Conservation (phyloP, 2,329 filamentous ascomycete genomes). For the Periconia digitata region DNA sequence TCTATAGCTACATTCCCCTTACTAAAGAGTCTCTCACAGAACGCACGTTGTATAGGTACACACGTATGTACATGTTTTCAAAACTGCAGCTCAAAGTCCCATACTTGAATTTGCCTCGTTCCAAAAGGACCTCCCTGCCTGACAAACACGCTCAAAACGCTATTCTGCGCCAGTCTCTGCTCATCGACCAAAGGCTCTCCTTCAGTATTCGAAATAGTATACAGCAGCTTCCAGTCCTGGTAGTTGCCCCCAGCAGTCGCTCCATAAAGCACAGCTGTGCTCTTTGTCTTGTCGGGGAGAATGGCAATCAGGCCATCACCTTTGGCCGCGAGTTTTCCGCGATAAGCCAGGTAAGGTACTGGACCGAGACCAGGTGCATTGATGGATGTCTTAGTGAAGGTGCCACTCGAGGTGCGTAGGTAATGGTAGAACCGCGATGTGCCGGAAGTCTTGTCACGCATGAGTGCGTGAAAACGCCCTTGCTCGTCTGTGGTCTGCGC, state of each 20-base stretch:
- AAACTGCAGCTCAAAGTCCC: constrained; percentile 36
- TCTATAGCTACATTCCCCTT: too few relatives aligned
- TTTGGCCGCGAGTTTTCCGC: constrained; percentile 32
- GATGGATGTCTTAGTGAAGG: constrained; percentile 35
- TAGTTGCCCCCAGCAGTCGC: constrained; percentile 30
- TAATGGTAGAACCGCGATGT: constrained; percentile 37
- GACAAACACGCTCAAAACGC: constrained; percentile 36
- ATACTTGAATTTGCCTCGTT: constrained; percentile 35
- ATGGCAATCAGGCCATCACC: constrained; percentile 33
- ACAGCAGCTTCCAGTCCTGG: constrained; percentile 33
- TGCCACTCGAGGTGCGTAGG: constrained; percentile 27
- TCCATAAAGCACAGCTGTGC: constrained; percentile 29
- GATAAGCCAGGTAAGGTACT: constrained; percentile 35
- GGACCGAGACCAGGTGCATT: constrained; percentile 29
- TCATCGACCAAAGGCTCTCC: constrained; percentile 37
- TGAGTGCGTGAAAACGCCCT: constrained; percentile 54
- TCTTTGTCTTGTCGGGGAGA: constrained; percentile 33
- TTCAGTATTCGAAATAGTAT: constrained; percentile 31
- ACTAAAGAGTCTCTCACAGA: too few relatives aligned
- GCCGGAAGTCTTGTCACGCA: constrained; percentile 45
- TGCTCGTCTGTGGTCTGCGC: constrained; percentile 50
- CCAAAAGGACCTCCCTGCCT: constrained; percentile 38
- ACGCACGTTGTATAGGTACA: too few relatives aligned
- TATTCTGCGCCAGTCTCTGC: constrained; percentile 24
- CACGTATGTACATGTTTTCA: too few relatives aligned